Base-by-base conservation (phyloP, 2,329 filamentous ascomycete species). In the Aspergillus pseudoterreus region DNA sequence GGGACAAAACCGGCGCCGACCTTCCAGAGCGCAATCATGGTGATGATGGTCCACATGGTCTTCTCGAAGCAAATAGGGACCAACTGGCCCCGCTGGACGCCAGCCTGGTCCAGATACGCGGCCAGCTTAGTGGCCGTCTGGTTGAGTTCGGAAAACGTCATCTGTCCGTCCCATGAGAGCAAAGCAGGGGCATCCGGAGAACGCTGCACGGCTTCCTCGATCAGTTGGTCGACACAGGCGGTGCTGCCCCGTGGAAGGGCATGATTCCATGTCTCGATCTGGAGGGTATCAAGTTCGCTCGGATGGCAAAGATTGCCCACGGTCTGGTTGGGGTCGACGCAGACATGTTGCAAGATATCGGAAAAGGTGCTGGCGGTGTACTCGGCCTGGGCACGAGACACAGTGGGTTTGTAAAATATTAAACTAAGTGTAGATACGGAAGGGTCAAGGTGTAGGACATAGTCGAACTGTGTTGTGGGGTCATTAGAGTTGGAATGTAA, bases 261-360 rank as follows among this genome's bases (percentile, higher is more conserved):
- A 35, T 45, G 53, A 22, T 53, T 56, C 50, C 53, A 56, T 9
- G 47, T 46, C 33, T 53, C 53, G 8, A 53, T 48, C 51, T 56
- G 53, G 24, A 53, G 39, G 3, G 45, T 46, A n/a, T 56, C 53
- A 15, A 56, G 15, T n/a, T 53, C 51, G 38, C 53, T 56, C 11
- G 50, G 50, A 32, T 47, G 45, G 24, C 50, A 51, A 21, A 56
- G 45, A 15, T 22, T 53, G n/a, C 47, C 49, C 11, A 53, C 51
- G 6, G 51, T 24, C 32, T 53, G 50, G 15, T 44, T 36, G 10
- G 50, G 53, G 27, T 56, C 53, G 9, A 51, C 21, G 43, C 47
- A 56, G 10, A 56, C 44, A 41, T 43, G 49, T 30, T 56, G 47
- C 30, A 56, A 38, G 12, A 49, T 41, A 19, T 56, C 51, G 43